Base-by-base conservation (phyloP, 495 filamentous ascomycete genomes). In the Daldinia grandis region DNA sequence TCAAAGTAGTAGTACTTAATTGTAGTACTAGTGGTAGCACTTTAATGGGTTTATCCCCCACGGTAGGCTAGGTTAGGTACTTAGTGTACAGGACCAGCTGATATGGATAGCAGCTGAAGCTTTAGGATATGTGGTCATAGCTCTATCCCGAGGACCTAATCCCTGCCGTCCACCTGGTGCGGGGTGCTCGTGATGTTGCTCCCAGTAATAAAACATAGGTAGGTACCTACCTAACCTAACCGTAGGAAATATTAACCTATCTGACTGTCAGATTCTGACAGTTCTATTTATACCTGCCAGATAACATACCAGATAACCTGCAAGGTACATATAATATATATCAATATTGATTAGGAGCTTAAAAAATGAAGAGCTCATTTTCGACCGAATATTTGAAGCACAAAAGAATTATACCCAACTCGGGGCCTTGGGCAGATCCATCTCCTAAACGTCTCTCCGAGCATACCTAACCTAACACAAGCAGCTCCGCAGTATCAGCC, bases 61-160 rank as follows among this genome's bases (percentile, higher is more conserved):
- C 35, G 15, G 35, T 12, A 38, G 9, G 9, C n/a, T n/a, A n/a
- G n/a, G n/a, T n/a, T 15, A 15, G 9, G 5, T 38, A 38, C 35
- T 14, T 40, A 35, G 31, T 7, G 6, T 35, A 40, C 38, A 10
- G 9, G 19, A 19, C 9, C 42, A 47, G 17, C 17, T 24, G 42
- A 47, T 21, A 47, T 12, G n/a, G 42, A 19, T 47, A 47, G 17
- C 42, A 47, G 42, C 54, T 57, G 51, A 37, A 38, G 47, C 24
- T 53, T 38, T 27, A 54, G 51, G 60, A 19, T 42, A 19, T 31
- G 54, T 65, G 62, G 62, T 65, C 62, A 57, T 58, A 65, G 62
- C 53, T 54, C 40, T 49, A 24, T 60, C 27, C 50, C 25, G 25
- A 54, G 21, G 7, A 28, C 25, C 25, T 54, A 54, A 15, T 14